Percentiles rank a stretch among this genome's conserved stretches.
phyloP scores from a whole-genome alignment of 768 basidiomycete genomes.

The Hysterangium stoloniferum region DNA sequence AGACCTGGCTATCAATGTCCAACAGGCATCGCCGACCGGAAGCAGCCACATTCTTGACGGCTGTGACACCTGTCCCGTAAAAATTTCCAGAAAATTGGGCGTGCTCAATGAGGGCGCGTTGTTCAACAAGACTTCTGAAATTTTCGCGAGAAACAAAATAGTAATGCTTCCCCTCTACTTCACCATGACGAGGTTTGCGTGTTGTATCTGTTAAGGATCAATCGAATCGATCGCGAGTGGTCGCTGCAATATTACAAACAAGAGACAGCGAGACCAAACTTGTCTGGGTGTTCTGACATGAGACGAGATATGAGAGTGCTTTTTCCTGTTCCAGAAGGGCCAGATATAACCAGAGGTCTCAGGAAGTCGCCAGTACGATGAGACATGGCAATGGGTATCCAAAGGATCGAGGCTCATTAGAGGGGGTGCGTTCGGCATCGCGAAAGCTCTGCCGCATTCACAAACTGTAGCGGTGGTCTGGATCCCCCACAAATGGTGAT shows the following conservation, averaged over 20 bases:
- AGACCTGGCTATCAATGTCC: slow-evolving; percentile 40
- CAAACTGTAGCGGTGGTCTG: no score
- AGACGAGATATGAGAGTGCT: slow-evolving; percentile 37
- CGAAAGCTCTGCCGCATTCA: no score
- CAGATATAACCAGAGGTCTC: slow-evolving; percentile 34
- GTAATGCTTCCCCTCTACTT: slow-evolving; percentile 34
- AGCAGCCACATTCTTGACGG: slow-evolving; percentile 42
- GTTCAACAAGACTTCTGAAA: slow-evolving; percentile 30
- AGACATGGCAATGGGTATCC: no score
- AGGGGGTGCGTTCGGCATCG: no score
- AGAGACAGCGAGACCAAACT: no score
- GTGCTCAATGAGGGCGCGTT: slow-evolving; percentile 39
- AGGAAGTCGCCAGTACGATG: no score
- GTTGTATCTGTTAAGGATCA: slow-evolving; percentile 32
- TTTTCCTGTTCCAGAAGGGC: slow-evolving; percentile 40
- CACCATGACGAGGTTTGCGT: slow-evolving; percentile 33
- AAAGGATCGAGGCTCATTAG: no score
- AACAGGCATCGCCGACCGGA: slow-evolving; percentile 33
- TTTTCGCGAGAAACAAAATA: slow-evolving; percentile 34
- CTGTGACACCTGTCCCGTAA: slow-evolving; percentile 82
- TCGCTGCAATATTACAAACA: slow-evolving; percentile 29
- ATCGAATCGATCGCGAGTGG: slow-evolving; percentile 23
- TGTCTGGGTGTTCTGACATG: slow-evolving; percentile 31
- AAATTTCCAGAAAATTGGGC: slow-evolving; percentile 40
- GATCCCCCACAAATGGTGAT: no score